phyloP scores from a whole-genome alignment of 192 early-diverging fungal genomes.

The Umbelopsis sp. region DNA sequence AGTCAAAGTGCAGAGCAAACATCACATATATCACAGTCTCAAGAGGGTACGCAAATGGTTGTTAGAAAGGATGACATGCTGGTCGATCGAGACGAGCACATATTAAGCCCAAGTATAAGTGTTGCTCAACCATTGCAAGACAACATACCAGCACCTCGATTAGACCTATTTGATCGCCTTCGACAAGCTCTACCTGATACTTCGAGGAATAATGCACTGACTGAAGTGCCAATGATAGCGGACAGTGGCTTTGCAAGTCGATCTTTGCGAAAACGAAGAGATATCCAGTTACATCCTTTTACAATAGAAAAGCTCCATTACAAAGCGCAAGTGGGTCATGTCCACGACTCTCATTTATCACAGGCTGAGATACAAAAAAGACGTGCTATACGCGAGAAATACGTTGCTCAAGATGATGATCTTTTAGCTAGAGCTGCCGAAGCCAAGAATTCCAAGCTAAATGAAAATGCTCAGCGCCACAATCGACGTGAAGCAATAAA shows the following conservation, averaged over 20 bases:
- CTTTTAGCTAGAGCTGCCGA: not conserved
- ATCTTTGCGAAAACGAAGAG: slow-evolving; percentile 17
- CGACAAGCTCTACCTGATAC: not conserved
- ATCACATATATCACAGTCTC: no score
- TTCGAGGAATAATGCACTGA: not conserved
- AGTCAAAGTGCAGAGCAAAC: no score
- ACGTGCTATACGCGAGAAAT: slow-evolving; percentile 3
- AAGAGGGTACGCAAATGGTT: no score
- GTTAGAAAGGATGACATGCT: no score
- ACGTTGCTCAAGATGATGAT: not conserved
- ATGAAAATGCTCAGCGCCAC: not conserved
- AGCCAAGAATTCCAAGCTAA: not conserved
- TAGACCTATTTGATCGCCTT: slow-evolving; percentile 3
- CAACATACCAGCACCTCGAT: not conserved
- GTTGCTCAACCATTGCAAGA: no score
- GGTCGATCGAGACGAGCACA: no score
- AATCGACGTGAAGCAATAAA: not conserved
- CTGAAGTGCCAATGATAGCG: not conserved
- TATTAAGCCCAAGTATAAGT: not conserved
- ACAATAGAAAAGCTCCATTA: slow-evolving; percentile 20
- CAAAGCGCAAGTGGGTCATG: slow-evolving; percentile 16
- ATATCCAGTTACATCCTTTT: slow-evolving; percentile 24
- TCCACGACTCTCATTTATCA: not conserved
- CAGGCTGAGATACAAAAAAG: slow-evolving; percentile 11
- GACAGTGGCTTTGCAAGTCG: not conserved